A percentile compares a stretch with the other conserved stretches of the same genome.
Evolutionary conservation across 2,329 filamentous ascomycete species (phyloP).

Genomic region (Fusarium foetens): DNA sequence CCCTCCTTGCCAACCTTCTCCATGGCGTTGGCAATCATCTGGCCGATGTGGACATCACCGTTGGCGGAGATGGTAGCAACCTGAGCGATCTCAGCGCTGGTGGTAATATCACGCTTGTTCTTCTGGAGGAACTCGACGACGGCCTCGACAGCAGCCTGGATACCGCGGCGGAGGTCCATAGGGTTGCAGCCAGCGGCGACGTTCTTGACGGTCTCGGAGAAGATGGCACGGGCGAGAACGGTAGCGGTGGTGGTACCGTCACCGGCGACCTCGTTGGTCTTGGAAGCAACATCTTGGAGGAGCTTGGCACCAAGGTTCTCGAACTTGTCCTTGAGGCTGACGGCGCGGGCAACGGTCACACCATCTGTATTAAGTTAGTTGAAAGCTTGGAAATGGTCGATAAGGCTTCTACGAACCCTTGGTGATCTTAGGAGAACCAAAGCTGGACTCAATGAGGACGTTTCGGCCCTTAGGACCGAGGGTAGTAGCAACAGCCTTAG

Average conservation of each 20-base stretch:
- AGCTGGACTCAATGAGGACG: slow-evolving; percentile 97
- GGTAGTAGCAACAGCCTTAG: slow-evolving; percentile 94
- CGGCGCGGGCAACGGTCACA: slow-evolving; percentile 89
- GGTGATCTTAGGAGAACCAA: slow-evolving; percentile 99
- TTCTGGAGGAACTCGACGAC: slow-evolving; percentile 93
- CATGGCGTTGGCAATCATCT: slow-evolving; percentile 97
- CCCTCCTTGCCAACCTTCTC: slow-evolving; percentile 99
- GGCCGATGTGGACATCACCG: slow-evolving; percentile 93
- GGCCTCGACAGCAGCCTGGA: slow-evolving; percentile 93
- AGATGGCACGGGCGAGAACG: slow-evolving; percentile 96
- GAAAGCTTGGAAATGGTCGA: not conserved
- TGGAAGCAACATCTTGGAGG: slow-evolving; percentile 96
- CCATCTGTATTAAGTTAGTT: slow-evolving; percentile 67
- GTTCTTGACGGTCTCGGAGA: slow-evolving; percentile 99
- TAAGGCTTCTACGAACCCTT: slow-evolving; percentile 74
- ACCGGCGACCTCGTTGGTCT: slow-evolving; percentile 99
- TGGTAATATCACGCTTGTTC: slow-evolving; percentile 99
- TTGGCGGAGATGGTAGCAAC: slow-evolving; percentile 99
- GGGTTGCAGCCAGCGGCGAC: slow-evolving; percentile 99
- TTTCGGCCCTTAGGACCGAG: slow-evolving; percentile 98
- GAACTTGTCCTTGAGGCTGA: slow-evolving; percentile 97
- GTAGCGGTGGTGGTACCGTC: slow-evolving; percentile 98
- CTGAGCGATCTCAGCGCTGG: slow-evolving; percentile 95
- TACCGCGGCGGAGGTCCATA: slow-evolving; percentile 97
- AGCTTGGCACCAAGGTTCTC: slow-evolving; percentile 98